Evolutionary conservation across 371 early-diverging fungal species (phyloP), one percentile per base, ranked within the genome.

Genomic region (Dentiscutata heterogama): DNA sequence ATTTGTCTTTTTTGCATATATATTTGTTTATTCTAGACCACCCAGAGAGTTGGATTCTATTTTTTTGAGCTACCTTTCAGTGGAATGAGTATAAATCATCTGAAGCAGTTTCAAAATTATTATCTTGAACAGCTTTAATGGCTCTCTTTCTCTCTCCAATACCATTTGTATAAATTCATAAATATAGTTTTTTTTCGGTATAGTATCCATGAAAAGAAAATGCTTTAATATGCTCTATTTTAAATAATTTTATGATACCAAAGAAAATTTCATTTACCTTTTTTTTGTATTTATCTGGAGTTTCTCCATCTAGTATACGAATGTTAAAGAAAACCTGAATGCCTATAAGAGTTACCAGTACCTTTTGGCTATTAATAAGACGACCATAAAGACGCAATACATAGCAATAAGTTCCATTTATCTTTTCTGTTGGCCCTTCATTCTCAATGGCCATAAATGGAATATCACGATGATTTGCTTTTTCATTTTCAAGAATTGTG

Each of bases 261-360:
- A 13, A 74, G 0, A 74, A 56, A 29, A 74, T 74, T 29, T 51
- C 56, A 10, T 58, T 20, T 74, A 74, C 42, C 61, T 76, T 76
- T 76, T 39, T 76, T 42, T 76, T 35, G 10, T 3, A 76, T 10
- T 56, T 35, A 31, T 76, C 14, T 18, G n/a, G 11, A 60, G 16
- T 25, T 61, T 76, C 42, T n/a, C 22, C 22, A 3, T n/a, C n/a
- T n/a, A n/a, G n/a, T n/a, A n/a, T n/a, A n/a, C n/a, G n/a, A n/a
- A n/a, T n/a, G n/a, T n/a, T n/a, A n/a, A n/a, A n/a, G 75, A 74
- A 74, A 22, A 74, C 75, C 56, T 22, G 2, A 74, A 74, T 74
- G 2, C 58, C 29, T 3, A 39, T 74, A 56, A 74, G 10, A 22
- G 56, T 54, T 54, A 74, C 58, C 8, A 74, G 56, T 54, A 35